phyloP scores from a whole-genome alignment of 108 stramenopile species.

The Nitzschia putrida region DNA sequence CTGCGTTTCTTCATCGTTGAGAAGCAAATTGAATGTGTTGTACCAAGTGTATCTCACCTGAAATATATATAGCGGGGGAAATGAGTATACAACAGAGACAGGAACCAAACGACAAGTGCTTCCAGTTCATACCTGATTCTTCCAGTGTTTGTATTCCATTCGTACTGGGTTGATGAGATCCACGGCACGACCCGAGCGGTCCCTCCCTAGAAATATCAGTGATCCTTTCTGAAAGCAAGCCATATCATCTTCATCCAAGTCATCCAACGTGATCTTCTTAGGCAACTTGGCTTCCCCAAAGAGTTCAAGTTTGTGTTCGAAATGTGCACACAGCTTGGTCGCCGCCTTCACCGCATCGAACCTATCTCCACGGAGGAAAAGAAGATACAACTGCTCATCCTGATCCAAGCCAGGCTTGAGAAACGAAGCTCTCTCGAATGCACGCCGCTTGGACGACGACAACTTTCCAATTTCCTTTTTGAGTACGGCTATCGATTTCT shows the following conservation, averaged over 20 bases:
- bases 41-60: constrained; percentile 21
- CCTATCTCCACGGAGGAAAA: constrained; percentile 43
- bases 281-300: constrained; percentile 42
- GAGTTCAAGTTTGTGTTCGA: constrained; percentile 40
- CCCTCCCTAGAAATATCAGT: constrained; percentile 4
- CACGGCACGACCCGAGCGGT: constrained; percentile 6
- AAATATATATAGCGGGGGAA: background rate
- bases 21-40: constrained; percentile 2
- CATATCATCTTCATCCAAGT: constrained; percentile 34
- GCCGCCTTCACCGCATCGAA: constrained; percentile 38
- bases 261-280: constrained; percentile 35
- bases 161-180: background rate
- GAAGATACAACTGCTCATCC: constrained; percentile 27
- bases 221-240: constrained; percentile 1
- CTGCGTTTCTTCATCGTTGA: constrained; percentile 9
- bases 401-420: constrained; percentile 2
- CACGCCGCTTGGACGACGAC: constrained; percentile 3
- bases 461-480: constrained; percentile 3
- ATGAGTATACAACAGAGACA: background rate
- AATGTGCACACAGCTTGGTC: constrained; percentile 26
- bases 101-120: too few species aligned
- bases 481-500: background rate
- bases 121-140: constrained; percentile 7
- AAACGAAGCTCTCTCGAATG: constrained; percentile 8
- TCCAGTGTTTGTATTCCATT: constrained; percentile 15